phyloP scores from a whole-genome alignment of 768 basidiomycete species.

The Hypholoma fasciculare region DNA sequence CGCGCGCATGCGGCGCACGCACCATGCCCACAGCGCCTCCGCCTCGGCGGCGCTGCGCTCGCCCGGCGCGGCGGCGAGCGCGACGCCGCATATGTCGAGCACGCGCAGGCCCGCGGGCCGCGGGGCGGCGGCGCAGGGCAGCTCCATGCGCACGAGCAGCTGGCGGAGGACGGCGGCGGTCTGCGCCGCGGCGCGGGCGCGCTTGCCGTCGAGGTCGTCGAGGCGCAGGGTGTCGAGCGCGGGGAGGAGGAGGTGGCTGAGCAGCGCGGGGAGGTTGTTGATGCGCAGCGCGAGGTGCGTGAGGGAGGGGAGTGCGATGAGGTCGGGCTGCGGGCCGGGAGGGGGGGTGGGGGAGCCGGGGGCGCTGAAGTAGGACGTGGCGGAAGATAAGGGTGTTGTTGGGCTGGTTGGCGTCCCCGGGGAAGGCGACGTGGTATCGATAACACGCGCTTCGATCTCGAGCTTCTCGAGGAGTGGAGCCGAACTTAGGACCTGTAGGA shows the following conservation, averaged over 20 bases:
- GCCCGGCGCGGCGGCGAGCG: not conserved
- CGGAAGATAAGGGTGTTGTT: not conserved
- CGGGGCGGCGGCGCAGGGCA: constrained; percentile 17
- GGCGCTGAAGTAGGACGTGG: not conserved
- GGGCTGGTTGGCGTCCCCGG: not conserved
- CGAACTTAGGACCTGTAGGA: constrained; percentile 7
- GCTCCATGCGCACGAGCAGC: constrained; percentile 32
- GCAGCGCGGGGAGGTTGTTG: constrained; percentile 33
- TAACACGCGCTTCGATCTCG: constrained; percentile 15
- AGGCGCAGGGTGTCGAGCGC: constrained; percentile 28
- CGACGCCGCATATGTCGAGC: constrained; percentile 27
- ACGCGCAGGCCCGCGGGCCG: constrained; percentile 17
- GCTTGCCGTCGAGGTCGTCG: constrained; percentile 35
- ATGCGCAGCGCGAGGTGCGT: constrained; percentile 29
- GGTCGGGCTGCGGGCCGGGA: not conserved
- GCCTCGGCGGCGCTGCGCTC: not conserved
- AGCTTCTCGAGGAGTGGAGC: constrained; percentile 10
- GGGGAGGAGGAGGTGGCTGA: constrained; percentile 30
- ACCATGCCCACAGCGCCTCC: constrained; percentile 27
- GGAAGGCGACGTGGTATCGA: not conserved
- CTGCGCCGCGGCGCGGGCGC: constrained; percentile 25
- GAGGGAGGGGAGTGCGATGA: constrained; percentile 24
- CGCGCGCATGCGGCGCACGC: constrained; percentile 26
- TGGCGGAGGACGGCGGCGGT: constrained; percentile 25
- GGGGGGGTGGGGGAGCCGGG: not conserved